Percentiles rank a stretch among this genome's conserved stretches.
Conservation (phyloP, 345 rosid species). For the Garcia nutans region DNA sequence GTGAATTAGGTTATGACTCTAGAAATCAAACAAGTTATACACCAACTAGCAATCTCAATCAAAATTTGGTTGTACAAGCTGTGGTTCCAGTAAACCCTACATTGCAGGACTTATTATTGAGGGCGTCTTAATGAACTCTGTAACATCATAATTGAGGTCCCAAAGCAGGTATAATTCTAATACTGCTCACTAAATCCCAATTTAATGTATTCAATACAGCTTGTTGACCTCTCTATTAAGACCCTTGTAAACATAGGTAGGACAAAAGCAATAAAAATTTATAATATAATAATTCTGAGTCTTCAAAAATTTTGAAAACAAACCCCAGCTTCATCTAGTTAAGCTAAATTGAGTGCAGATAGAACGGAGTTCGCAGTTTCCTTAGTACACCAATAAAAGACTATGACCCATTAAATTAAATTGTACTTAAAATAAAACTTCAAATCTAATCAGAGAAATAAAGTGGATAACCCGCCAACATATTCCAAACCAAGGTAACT, state of each 20-base stretch:
- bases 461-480: conserved; percentile 20
- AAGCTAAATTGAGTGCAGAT: conserved; percentile 2
- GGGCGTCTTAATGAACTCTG: background rate
- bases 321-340: background rate
- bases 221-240: conserved; percentile 2
- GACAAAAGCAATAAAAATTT: background rate
- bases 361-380: background rate
- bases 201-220: background rate
- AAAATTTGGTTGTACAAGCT: background rate
- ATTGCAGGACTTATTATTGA: background rate
- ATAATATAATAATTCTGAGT: background rate
- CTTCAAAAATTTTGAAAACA: background rate
- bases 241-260: background rate
- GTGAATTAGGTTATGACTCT: background rate
- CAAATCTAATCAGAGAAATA: conserved; percentile 9
- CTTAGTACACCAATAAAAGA: conserved; percentile 8
- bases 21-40: background rate
- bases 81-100: background rate
- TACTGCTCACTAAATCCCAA: background rate
- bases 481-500: conserved; percentile 10
- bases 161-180: background rate
- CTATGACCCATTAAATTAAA: background rate
- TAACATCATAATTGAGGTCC: background rate
- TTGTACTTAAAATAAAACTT: conserved; percentile 13
- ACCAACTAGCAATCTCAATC: background rate